Percentiles rank a stretch among this genome's conserved stretches.
Conservation (phyloP, 495 filamentous ascomycete genomes). For the Podospora comata region DNA sequence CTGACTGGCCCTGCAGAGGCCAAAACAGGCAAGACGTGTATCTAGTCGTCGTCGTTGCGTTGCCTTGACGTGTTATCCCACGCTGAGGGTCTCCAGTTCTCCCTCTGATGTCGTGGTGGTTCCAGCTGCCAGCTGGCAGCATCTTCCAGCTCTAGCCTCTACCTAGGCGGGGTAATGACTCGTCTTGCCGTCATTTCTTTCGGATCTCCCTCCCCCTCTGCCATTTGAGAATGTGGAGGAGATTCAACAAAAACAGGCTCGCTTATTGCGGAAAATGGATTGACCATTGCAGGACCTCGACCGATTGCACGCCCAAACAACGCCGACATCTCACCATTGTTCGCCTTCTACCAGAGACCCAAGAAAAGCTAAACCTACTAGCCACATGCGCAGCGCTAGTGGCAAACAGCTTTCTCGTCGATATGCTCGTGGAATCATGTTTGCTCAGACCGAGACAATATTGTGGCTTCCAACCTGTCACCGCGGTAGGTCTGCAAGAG, state of each 20-base stretch:
- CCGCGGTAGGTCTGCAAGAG: not conserved
- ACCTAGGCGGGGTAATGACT: conserved; percentile 9
- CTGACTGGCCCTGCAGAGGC: conserved; percentile 1
- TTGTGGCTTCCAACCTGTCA: not conserved
- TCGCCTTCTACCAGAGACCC: not conserved
- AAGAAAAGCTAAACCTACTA: not conserved
- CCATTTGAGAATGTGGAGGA: not conserved
- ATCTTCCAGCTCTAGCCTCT: not conserved
- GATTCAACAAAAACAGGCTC: not conserved
- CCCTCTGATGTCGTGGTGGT: conserved; percentile 7
- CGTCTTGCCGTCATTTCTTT: not conserved
- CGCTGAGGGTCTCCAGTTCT: not conserved
- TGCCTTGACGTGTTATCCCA: conserved; percentile 3
- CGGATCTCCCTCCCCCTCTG: too few species aligned
- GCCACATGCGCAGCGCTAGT: not conserved
- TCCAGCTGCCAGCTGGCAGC: conserved; percentile 14
- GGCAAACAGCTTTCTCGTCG: not conserved
- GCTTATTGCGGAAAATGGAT: not conserved
- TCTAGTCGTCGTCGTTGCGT: conserved; percentile 4
- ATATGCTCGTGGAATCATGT: not conserved
- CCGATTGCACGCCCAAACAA: not conserved
- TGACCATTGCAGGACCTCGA: not conserved
- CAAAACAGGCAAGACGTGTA: not conserved
- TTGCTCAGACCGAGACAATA: not conserved
- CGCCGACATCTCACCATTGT: not conserved